Conservation (phyloP, 768 basidiomycete species). For the Hericium alpestre region DNA sequence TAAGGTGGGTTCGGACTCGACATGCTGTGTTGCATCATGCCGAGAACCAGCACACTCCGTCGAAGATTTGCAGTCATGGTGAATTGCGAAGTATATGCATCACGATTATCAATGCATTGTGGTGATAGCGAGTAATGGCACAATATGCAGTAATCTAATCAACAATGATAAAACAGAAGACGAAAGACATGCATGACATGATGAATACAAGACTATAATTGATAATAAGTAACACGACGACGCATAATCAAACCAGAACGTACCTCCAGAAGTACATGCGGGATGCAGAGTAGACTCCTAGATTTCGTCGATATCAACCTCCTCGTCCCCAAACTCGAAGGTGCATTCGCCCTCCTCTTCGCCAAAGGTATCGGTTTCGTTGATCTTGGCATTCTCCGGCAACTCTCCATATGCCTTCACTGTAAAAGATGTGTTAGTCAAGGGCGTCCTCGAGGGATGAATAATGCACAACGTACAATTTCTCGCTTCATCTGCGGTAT, state of each 20-base stretch:
- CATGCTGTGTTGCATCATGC: neutral
- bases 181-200: constrained; percentile 4
- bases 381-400: constrained; percentile 92
- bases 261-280: constrained; percentile 14
- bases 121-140: neutral
- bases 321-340: constrained; percentile 86
- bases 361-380: constrained; percentile 90
- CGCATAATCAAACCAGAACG: neutral
- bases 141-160: constrained; percentile 8
- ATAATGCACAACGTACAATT: constrained; percentile 39
- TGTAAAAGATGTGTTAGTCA: constrained; percentile 18
- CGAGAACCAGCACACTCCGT: neutral
- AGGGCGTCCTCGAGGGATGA: too few species aligned
- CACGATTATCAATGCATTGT: neutral
- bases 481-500: constrained; percentile 90
- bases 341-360: constrained; percentile 85
- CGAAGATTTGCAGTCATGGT: too few species aligned
- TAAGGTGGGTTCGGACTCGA: too few species aligned
- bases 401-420: constrained; percentile 98
- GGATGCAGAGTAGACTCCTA: constrained; percentile 24
- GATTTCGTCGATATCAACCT: constrained; percentile 86
- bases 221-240: neutral
- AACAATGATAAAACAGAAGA: constrained; percentile 9
- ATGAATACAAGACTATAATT: constrained; percentile 8
- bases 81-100: neutral